phyloP scores from a whole-genome alignment of 2,329 filamentous ascomycete genomes.

The Blumeriella jaapii region DNA sequence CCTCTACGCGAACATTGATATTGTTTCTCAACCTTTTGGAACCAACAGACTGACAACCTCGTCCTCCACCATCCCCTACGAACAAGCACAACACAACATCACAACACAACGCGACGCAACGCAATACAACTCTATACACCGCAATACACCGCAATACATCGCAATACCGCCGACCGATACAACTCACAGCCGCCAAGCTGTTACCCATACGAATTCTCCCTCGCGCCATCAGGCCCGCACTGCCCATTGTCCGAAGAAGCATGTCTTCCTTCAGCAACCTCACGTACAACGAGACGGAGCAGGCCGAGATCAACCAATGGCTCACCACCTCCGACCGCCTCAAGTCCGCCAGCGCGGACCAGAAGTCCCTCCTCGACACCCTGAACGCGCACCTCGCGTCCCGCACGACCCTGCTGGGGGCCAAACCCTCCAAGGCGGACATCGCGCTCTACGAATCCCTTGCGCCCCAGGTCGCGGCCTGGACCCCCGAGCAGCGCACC shows the following conservation, averaged over 20 bases:
- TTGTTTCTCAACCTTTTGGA: too few species aligned
- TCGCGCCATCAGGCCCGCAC: conserved; percentile 24
- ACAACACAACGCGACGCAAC: too few species aligned
- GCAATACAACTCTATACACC: too few species aligned
- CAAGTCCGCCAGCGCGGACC: conserved; percentile 40
- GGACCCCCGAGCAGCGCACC: conserved; percentile 77
- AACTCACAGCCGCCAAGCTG: conserved; percentile 22
- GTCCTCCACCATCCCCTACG: too few species aligned
- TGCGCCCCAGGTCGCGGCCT: conserved; percentile 63
- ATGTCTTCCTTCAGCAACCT: conserved; percentile 56
- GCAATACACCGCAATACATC: conserved; percentile 1
- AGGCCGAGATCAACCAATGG: conserved; percentile 85
- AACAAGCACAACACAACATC: too few species aligned
- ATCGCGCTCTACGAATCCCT: conserved; percentile 72
- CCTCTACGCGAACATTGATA: too few species aligned
- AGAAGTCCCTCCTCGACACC: conserved; percentile 56
- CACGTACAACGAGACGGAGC: conserved; percentile 67
- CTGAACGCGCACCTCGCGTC: conserved; percentile 82
- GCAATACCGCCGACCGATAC: not conserved
- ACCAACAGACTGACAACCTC: too few species aligned
- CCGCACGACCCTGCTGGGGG: conserved; percentile 78
- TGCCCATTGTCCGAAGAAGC: conserved; percentile 36
- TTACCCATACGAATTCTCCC: conserved; percentile 20
- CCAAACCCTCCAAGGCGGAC: conserved; percentile 82
- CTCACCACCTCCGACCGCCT: conserved; percentile 65